Percentiles rank a stretch among this genome's conserved stretches.
phyloP scores from a whole-genome alignment of 202 grass and related monocot genomes.

The Setaria viridis region DNA sequence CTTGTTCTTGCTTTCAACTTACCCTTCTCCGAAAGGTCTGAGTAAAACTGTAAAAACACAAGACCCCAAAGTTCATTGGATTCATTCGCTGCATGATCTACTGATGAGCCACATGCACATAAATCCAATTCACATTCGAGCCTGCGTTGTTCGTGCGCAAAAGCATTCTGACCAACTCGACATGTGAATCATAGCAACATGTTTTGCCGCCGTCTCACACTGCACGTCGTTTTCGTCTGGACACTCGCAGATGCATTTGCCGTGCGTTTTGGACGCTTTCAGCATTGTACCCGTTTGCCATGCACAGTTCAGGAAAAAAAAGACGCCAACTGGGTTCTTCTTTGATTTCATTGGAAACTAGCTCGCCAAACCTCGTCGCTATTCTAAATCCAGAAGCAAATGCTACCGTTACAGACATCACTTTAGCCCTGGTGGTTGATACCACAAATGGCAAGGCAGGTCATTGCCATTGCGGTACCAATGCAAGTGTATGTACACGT shows the following conservation, averaged over 20 bases:
- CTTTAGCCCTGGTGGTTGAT: constrained; percentile 33
- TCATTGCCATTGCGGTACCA: constrained; percentile 49
- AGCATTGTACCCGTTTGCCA: background rate
- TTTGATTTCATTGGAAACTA: constrained; percentile 16
- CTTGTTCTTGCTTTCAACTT: background rate
- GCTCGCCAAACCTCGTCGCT: constrained; percentile 5
- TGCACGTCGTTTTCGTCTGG: constrained; percentile 29
- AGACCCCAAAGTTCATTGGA: background rate
- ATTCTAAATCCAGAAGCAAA: constrained; percentile 35
- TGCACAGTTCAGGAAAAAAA: background rate
- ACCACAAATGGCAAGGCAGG: constrained; percentile 48
- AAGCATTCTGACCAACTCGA: background rate
- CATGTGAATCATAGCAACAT: background rate
- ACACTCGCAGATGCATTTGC: constrained; percentile 1
- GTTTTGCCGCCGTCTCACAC: background rate
- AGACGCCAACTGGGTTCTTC: background rate
- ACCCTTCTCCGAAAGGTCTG: background rate
- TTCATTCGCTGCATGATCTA: background rate
- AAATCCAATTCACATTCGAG: background rate
- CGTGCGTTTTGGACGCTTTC: background rate
- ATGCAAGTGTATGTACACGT: constrained; percentile 37
- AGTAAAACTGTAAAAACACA: constrained; percentile 3
- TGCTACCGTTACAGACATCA: constrained; percentile 39
- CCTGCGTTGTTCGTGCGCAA: background rate
- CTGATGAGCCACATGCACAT: background rate